Evolutionary conservation across 768 basidiomycete species (phyloP), one percentile per base, ranked within the genome.

Genomic region (Boletus rubropictus): DNA sequence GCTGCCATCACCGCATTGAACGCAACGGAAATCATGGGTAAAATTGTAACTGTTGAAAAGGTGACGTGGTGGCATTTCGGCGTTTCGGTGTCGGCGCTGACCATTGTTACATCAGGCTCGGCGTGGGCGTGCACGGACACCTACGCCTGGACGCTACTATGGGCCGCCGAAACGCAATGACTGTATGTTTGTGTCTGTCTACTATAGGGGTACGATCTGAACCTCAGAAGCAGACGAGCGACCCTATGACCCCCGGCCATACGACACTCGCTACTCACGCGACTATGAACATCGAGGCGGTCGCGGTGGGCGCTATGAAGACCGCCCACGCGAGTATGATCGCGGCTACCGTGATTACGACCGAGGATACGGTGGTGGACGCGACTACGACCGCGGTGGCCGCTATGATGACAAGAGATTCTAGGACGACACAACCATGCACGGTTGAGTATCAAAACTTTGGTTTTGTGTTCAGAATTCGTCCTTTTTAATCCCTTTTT

Each of bases 111-210:
- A 46, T 21, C 34, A 90, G 89, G 91, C 91, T 54, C 86, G 90
- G 42, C 85, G 90, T 55, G 91, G 86, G 46, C 84, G 91, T 51
- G 91, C 90, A 15, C 77, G 91, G 54, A 89, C 91, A 11, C 88
- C 95, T 3, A 99, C 95, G 6, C 95, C 95, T 3, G 95, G 95
- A 22, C 73, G 86, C 44, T 99, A 99, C 77, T 90, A 89, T 52
- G 94, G 92, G 0, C 90, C 92, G 39, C 89, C 92, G 36, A 92
- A 94, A 71, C 78, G 88, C 32, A 69, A 72, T 49, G 83, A 85
- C 51, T 65, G 84, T 84, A 57, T 49, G 77, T 66, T 25, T 41
- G 14, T n/a, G 21, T 42, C 18, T 49, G 21, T 46, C 42, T 49
- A 9, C 10, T 31, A 7, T 31, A 10, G 15, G 27, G 5, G n/a